Percentiles rank a stretch among this genome's conserved stretches.
phyloP scores from a whole-genome alignment of 2,329 filamentous ascomycete species.

The Cercospora zeina region DNA sequence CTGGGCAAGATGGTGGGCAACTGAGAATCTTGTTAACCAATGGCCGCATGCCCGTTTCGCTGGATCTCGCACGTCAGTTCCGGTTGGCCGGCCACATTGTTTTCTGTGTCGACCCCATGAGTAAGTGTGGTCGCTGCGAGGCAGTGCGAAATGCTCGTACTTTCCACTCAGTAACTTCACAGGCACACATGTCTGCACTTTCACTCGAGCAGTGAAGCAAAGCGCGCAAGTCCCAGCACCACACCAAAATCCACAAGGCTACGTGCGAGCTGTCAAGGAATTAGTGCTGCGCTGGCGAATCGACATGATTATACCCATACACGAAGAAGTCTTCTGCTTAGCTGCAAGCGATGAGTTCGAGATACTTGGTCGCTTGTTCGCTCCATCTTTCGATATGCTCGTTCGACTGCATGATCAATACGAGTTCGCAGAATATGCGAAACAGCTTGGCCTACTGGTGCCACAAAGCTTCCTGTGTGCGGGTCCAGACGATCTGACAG shows the following conservation, averaged over 20 bases:
- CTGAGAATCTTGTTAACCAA: slow-evolving; percentile 26
- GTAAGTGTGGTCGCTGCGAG: background rate
- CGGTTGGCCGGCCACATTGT: slow-evolving; percentile 24
- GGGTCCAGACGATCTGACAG: slow-evolving; percentile 27
- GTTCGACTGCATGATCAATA: slow-evolving; percentile 40
- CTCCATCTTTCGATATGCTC: slow-evolving; percentile 34
- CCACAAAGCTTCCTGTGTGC: slow-evolving; percentile 35
- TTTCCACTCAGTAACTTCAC: background rate
- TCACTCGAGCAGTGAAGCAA: slow-evolving; percentile 20
- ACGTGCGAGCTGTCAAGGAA: slow-evolving; percentile 26
- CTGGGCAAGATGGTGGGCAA: background rate
- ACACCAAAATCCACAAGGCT: slow-evolving; percentile 22
- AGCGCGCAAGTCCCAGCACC: slow-evolving; percentile 26
- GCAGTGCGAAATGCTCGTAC: background rate
- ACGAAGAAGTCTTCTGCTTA: slow-evolving; percentile 41
- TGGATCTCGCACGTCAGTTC: slow-evolving; percentile 28
- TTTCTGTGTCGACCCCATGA: slow-evolving; percentile 25
- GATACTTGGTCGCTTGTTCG: slow-evolving; percentile 35
- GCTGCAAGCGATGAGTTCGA: slow-evolving; percentile 31
- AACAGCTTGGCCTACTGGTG: slow-evolving; percentile 31
- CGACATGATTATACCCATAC: slow-evolving; percentile 35
- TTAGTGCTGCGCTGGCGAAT: slow-evolving; percentile 24
- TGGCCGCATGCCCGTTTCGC: slow-evolving; percentile 28
- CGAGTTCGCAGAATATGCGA: slow-evolving; percentile 34
- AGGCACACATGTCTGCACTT: slow-evolving; percentile 27